Evolutionary conservation across 768 basidiomycete genomes (phyloP), one percentile per base, ranked within the genome.

Genomic region (Amanita inopinata): DNA sequence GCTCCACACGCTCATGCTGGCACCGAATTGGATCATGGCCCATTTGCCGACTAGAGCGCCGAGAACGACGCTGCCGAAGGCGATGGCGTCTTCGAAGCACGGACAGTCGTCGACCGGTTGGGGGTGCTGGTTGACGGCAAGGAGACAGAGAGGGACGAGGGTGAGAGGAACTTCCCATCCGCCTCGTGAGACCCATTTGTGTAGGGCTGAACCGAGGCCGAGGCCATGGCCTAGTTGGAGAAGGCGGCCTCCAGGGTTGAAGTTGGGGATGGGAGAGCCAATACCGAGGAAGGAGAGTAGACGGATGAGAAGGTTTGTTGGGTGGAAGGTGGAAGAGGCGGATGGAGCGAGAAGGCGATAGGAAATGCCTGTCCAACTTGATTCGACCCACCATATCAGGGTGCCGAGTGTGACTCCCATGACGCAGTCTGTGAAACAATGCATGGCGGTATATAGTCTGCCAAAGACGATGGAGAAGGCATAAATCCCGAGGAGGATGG

Each of bases 21-120:
- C 55, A n/a, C 66, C 71, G 31, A 61, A 58, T 28, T 67, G 69
- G 8, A 57, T 51, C 54, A 68, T 68, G 20, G 60, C 67, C 91
- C 92, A 96, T 33, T 74, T 68, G 0, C 76, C 78, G 0, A 91
- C 56, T 17, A 75, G 63, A 14, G 70, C 65, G n/a, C 94, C 94
- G 25, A 84, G 66, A 12, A 87, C 69, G 31, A 91, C 91, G 18
- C 86, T 81, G n/a, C 85, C 63, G 49, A 92, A 83, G 0, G 94
- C 91, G 38, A 97, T 93, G 2, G 93, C 89, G 54, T 98, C 94
- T 56, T 96, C 94, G 60, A 96, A 99, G 61, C 94, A 97, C 2
- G 94, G 94, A 51, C 94, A 97, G 53, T 94, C 90, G 45, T 98
- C 93, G 6, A 94, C 86, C 0, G 94, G 94, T 51, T 93, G 84